Evolutionary conservation across 2,329 filamentous ascomycete genomes (phyloP).

Genomic region (Acrodontium crateriforme): DNA sequence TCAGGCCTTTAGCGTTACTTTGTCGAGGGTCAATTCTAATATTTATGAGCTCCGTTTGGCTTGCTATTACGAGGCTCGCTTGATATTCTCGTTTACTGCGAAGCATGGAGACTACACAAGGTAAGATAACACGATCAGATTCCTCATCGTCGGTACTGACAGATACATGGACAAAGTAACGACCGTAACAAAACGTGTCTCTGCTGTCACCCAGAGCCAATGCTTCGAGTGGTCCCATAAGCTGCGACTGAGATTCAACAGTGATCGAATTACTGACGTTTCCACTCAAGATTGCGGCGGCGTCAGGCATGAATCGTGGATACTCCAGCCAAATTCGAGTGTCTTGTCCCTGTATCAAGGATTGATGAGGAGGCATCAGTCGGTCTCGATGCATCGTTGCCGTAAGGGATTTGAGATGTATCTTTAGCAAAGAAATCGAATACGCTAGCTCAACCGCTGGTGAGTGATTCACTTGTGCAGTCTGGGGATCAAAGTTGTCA

Average conservation of each 20-base stretch:
- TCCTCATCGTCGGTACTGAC: constrained; percentile 60
- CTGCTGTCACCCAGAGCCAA: constrained; percentile 65
- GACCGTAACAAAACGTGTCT: constrained; percentile 64
- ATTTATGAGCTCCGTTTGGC: constrained; percentile 65
- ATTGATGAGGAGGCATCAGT: constrained; percentile 50
- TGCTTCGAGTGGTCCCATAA: constrained; percentile 43
- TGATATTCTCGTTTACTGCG: constrained; percentile 55
- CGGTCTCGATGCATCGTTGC: constrained; percentile 72
- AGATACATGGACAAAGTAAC: constrained; percentile 60
- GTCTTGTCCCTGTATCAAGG: constrained; percentile 65
- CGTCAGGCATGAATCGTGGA: constrained; percentile 57
- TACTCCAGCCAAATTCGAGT: constrained; percentile 73
- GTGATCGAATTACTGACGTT: constrained; percentile 16
- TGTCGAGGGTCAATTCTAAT: constrained; percentile 51
- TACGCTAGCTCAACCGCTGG: constrained; percentile 4
- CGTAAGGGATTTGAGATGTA: constrained; percentile 52
- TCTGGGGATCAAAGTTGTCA: constrained; percentile 6
- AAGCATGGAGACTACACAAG: constrained; percentile 62
- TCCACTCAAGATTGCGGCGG: constrained; percentile 55
- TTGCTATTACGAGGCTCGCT: constrained; percentile 60
- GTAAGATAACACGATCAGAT: constrained; percentile 53
- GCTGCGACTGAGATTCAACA: constrained; percentile 4
- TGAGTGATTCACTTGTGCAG: constrained; percentile 2
- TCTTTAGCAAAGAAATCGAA: constrained; percentile 6
- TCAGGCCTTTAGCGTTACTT: constrained; percentile 41